These are phyloP conservation scores for Boletus rubescentipes DNA, from an alignment of 768 basidiomycete genomes.

Conservation along the genomic window DNA sequence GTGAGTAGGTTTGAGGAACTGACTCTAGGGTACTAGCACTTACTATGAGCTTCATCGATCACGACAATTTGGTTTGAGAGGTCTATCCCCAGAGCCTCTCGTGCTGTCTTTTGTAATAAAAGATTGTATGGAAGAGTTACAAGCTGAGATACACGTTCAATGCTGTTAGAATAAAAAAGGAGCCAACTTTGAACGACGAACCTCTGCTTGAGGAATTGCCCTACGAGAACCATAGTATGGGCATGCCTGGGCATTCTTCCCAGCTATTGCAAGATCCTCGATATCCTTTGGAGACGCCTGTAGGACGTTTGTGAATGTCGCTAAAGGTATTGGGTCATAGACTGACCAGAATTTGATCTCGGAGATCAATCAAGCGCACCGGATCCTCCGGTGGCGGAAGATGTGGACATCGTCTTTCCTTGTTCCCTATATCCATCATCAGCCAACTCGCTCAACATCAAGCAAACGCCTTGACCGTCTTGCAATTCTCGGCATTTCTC, in stretches of 20 bases:
- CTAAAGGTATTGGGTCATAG: background rate
- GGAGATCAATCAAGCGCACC: slow-evolving; percentile 69
- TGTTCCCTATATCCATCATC: slow-evolving; percentile 46
- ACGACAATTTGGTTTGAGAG: slow-evolving; percentile 83
- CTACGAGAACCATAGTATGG: slow-evolving; percentile 91
- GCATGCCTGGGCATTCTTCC: slow-evolving; percentile 69
- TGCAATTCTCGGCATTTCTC: slow-evolving; percentile 85
- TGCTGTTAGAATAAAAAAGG: background rate
- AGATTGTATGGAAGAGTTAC: slow-evolving; percentile 95
- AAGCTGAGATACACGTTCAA: slow-evolving; percentile 46
- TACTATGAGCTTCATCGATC: slow-evolving; percentile 97
- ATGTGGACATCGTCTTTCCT: slow-evolving; percentile 69
- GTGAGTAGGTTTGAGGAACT: slow-evolving; percentile 4
- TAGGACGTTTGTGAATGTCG: background rate
- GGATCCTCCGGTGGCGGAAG: slow-evolving; percentile 74
- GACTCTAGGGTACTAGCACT: slow-evolving; percentile 29
- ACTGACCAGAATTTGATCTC: slow-evolving; percentile 80
- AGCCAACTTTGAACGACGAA: slow-evolving; percentile 29
- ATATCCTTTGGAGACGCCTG: slow-evolving; percentile 92
- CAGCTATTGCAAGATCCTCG: slow-evolving; percentile 81
- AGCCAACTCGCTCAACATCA: background rate
- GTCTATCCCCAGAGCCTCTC: slow-evolving; percentile 86
- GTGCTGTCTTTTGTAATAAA: slow-evolving; percentile 74
- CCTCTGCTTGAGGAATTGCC: slow-evolving; percentile 91
- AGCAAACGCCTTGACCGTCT: slow-evolving; percentile 44